phyloP scores from a whole-genome alignment of 2,329 filamentous ascomycete species.

The Hawksworthiomyces lignivorus region DNA sequence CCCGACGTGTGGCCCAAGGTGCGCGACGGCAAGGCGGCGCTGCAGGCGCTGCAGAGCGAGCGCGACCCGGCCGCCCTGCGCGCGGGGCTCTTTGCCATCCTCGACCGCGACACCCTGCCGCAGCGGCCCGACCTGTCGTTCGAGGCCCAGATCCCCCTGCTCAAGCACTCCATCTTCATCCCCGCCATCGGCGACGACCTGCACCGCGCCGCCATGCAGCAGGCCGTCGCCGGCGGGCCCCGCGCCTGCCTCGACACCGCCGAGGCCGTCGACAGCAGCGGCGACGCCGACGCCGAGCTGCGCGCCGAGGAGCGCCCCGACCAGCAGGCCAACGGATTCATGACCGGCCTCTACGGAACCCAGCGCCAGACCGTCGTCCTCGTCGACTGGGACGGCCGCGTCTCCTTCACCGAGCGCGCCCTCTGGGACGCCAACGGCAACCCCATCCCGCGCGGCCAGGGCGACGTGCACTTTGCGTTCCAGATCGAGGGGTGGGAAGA shows the following conservation, averaged over 20 bases:
- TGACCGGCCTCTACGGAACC: conserved; percentile 56
- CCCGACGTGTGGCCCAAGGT: conserved; percentile 55
- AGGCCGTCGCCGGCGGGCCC: conserved; percentile 20
- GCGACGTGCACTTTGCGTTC: conserved; percentile 49
- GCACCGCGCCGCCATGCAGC: conserved; percentile 21
- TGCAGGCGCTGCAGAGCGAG: conserved; percentile 26
- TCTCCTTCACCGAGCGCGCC: conserved; percentile 51
- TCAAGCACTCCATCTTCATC: conserved; percentile 56
- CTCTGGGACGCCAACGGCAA: conserved; percentile 53
- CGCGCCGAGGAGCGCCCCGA: conserved; percentile 28
- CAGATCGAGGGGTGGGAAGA: conserved; percentile 45
- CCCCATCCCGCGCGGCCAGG: conserved; percentile 42
- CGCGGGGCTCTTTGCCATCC: conserved; percentile 43
- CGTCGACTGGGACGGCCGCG: conserved; percentile 55
- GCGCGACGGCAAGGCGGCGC: conserved; percentile 38
- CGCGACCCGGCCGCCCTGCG: conserved; percentile 39
- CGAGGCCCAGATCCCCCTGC: conserved; percentile 43
- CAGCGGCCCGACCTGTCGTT: conserved; percentile 33
- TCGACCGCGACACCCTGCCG: conserved; percentile 52
- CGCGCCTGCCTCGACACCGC: conserved; percentile 25
- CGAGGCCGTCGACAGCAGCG: conserved; percentile 27
- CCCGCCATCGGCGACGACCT: conserved; percentile 43
- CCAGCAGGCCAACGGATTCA: conserved; percentile 32
- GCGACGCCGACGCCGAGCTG: conserved; percentile 27
- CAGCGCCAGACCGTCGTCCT: conserved; percentile 57